Evolutionary conservation across 164 flowering plant genomes (phyloP), one percentile per base, ranked within the genome.

Genomic region (Vitis rupestris): DNA sequence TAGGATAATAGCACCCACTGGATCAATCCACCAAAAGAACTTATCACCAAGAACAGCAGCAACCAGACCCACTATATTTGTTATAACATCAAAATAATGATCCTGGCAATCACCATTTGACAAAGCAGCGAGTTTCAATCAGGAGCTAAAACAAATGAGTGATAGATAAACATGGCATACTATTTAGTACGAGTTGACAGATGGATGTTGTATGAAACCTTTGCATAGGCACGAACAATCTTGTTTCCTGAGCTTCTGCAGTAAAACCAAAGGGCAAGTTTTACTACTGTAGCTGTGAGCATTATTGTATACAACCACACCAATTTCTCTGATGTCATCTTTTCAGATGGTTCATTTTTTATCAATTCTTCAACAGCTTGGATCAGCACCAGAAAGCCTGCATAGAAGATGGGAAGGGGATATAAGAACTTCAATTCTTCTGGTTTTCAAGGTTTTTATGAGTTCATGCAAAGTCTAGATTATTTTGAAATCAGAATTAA

Each of bases 1-100:
- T 23, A 90, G 86, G 23, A 80, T 14, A 66, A 90, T 81, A 8
- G 95, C 92, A 47, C 95, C 95, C 63, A 30, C 75, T 29, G 95
- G 95, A 66, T 90, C 95, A 44, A 90, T 85, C 92, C 92, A 86
- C 92, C 92, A 88, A 57, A 77, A 85, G 68, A 86, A 84, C 56
- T 68, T 73, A 70, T 90, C 90, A 27, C 91, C 95, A 61, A 90
- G 86, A 61, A 88, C 79, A 37, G 92, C 95, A 30, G 95, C 89
- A 68, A 81, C 78, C 72, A 88, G 71, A 10, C 95, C 95, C 11
- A 90, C 82, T 13, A 90, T 66, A 62, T 90, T 90, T 51, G 95
- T 90, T 23, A 90, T 82, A 31, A 88, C 95, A 70, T 90, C 95
- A 64, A 90, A 90, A 59, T 83, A 90, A 67, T 90, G 95, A 71